These are phyloP conservation scores for Penicillium italicum DNA, from an alignment of 2,329 filamentous ascomycete genomes.

Conservation along the genomic window DNA sequence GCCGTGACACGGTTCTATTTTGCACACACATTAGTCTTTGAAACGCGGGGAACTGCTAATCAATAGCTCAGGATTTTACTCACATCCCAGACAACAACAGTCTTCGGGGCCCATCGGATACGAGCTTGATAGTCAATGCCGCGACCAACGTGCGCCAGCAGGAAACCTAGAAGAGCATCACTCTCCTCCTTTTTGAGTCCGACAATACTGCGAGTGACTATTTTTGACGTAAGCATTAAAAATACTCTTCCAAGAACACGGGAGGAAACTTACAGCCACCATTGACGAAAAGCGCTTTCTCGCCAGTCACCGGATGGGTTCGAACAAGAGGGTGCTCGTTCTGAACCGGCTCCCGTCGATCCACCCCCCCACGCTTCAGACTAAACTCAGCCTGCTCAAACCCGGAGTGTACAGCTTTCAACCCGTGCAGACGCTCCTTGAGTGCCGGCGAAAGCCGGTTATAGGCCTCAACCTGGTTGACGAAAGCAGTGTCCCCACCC, in stretches of 20 bases:
- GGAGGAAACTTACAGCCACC: slow-evolving; percentile 15
- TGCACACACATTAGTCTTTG: slow-evolving; percentile 7
- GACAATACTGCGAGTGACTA: slow-evolving; percentile 38
- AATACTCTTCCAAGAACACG: background rate
- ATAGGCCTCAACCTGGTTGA: slow-evolving; percentile 74
- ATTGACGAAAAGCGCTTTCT: slow-evolving; percentile 41
- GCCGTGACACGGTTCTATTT: slow-evolving; percentile 35
- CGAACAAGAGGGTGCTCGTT: slow-evolving; percentile 68
- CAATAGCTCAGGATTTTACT: slow-evolving; percentile 32
- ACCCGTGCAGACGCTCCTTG: slow-evolving; percentile 70
- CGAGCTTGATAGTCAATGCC: slow-evolving; percentile 27
- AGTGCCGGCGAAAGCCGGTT: slow-evolving; percentile 72
- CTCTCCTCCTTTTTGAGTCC: slow-evolving; percentile 45
- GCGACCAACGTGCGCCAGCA: slow-evolving; percentile 19
- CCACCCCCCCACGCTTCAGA: slow-evolving; percentile 60
- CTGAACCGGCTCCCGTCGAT: slow-evolving; percentile 68
- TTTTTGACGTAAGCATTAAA: slow-evolving; percentile 21
- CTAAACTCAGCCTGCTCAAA: slow-evolving; percentile 71
- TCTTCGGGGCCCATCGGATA: slow-evolving; percentile 26
- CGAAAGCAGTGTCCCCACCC: slow-evolving; percentile 80
- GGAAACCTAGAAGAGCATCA: slow-evolving; percentile 35
- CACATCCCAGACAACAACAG: slow-evolving; percentile 40
- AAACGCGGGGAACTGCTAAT: slow-evolving; percentile 31
- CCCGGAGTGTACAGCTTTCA: slow-evolving; percentile 75
- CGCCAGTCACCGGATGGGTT: slow-evolving; percentile 36